Evolutionary conservation across 2,329 filamentous ascomycete genomes (phyloP).

Genomic region (Eutypa lata): DNA sequence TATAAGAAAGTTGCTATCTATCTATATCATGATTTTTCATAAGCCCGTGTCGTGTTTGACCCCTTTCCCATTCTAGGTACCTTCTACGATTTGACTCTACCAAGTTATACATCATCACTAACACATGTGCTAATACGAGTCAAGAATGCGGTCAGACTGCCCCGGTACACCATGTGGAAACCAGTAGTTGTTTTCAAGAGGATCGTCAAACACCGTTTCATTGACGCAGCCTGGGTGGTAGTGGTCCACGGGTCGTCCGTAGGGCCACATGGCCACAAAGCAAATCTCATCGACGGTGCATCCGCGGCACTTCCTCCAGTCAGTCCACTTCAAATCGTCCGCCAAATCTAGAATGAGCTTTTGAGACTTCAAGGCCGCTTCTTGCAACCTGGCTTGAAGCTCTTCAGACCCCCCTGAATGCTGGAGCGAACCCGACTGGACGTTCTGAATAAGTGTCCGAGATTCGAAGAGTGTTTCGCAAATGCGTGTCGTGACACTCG

Average conservation of each 20-base stretch:
- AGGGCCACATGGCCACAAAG: slow-evolving; percentile 7
- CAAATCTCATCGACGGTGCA: slow-evolving; percentile 6
- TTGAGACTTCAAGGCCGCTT: background rate
- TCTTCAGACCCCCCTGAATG: background rate
- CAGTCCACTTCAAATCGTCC: slow-evolving; percentile 3
- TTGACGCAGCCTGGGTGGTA: background rate
- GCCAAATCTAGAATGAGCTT: background rate
- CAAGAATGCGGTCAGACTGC: too few relatives aligned
- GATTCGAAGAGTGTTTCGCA: slow-evolving; percentile 13
- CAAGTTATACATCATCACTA: too few relatives aligned
- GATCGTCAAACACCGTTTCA: background rate
- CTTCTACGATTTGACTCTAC: too few relatives aligned
- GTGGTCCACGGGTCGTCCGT: background rate
- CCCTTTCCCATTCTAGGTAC: too few relatives aligned
- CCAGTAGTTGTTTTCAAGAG: background rate
- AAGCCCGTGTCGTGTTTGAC: too few relatives aligned
- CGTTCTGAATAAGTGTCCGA: background rate
- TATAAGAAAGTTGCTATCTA: too few relatives aligned
- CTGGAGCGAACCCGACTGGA: background rate
- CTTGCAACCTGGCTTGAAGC: background rate
- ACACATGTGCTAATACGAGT: too few relatives aligned
- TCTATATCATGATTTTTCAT: too few relatives aligned
- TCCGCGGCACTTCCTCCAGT: slow-evolving; percentile 2
- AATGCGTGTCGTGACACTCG: slow-evolving; percentile 19
- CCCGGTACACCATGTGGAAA: background rate